These are phyloP conservation scores for Clohesyomyces aquaticus DNA, from an alignment of 495 filamentous ascomycete species.

Conservation along the genomic window DNA sequence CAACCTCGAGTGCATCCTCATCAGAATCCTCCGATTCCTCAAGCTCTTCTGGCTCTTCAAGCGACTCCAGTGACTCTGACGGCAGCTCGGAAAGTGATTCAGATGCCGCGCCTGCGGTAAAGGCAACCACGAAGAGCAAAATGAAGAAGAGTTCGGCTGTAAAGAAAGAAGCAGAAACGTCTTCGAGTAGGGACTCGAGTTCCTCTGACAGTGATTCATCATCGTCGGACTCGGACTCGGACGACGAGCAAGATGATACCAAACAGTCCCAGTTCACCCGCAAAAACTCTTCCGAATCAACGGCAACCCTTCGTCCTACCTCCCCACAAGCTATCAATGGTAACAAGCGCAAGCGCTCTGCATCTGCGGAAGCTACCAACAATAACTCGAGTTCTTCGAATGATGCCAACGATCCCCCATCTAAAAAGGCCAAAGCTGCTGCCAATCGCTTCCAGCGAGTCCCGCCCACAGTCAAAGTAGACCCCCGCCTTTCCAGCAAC, in stretches of 20 bases:
- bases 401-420: neutral
- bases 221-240: constrained; percentile 29
- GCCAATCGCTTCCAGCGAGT: constrained; percentile 58
- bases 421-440: constrained; percentile 14
- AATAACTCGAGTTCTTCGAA: neutral
- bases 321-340: constrained; percentile 23
- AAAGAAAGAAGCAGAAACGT: neutral
- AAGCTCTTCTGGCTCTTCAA: constrained; percentile 9
- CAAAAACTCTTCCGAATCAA: constrained; percentile 43
- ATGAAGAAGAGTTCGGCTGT: neutral
- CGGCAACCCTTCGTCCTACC: constrained; percentile 37
- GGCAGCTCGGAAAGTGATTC: constrained; percentile 6
- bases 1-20: constrained; percentile 12
- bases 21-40: constrained; percentile 11
- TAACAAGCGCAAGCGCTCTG: constrained; percentile 44
- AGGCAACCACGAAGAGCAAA: neutral
- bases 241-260: constrained; percentile 12
- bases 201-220: constrained; percentile 17
- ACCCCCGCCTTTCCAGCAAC: constrained; percentile 67
- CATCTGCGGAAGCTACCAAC: constrained; percentile 37
- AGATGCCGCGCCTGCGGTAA: neutral
- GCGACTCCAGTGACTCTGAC: constrained; percentile 2
- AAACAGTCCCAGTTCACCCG: neutral
- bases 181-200: neutral
- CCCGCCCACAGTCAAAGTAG: constrained; percentile 59